A percentile compares a stretch with the other conserved stretches of the same genome.
Conservation (phyloP, 1,139 yeast genomes). For the Scheffersomyces lignicola region DNA sequence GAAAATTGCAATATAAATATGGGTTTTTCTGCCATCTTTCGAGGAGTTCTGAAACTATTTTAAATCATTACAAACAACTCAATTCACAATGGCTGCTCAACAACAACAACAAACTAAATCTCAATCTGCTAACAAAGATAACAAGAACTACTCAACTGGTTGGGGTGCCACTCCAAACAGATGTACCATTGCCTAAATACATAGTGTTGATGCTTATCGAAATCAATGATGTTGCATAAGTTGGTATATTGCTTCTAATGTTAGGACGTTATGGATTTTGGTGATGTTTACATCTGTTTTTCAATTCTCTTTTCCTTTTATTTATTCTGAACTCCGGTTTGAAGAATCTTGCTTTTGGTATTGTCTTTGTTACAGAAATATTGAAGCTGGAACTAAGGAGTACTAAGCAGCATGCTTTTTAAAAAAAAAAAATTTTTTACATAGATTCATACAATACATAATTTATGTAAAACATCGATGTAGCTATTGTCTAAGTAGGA, state of each 20-base stretch:
- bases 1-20: no score
- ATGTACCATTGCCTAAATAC: slow-evolving; percentile 1
- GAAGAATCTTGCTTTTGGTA: no score
- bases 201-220: neutral
- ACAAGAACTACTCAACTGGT: neutral
- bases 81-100: slow-evolving; percentile 2
- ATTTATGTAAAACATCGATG: neutral
- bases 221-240: neutral
- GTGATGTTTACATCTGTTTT: no score
- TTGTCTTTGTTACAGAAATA: no score
- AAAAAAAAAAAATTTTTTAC: slow-evolving; percentile 1
- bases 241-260: no score
- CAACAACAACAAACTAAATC: neutral
- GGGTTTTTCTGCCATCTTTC: no score
- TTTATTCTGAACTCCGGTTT: no score
- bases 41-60: neutral
- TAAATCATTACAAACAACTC: neutral
- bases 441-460: neutral
- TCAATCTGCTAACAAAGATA: slow-evolving; percentile 1
- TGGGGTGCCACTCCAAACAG: slow-evolving; percentile 3
- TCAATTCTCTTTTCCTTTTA: no score
- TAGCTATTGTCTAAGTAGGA: neutral
- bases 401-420: no score
- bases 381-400: no score
- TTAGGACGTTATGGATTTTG: no score